Evolutionary conservation across 1,284 basidiomycete genomes (phyloP).

Genomic region (Leccinum pseudoinsigne): DNA sequence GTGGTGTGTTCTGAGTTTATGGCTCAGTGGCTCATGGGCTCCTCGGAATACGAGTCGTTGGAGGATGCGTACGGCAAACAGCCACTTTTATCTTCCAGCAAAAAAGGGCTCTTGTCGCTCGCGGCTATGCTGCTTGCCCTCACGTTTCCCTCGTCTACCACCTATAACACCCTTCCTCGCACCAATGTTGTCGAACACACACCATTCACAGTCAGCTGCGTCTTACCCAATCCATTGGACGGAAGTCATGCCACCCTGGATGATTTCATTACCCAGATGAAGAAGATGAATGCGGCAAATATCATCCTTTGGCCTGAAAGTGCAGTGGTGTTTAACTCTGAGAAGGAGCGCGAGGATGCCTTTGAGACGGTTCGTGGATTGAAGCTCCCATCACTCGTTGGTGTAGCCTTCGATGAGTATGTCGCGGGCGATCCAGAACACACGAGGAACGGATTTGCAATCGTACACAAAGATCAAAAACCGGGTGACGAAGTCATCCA

Average conservation of each 20-base stretch:
- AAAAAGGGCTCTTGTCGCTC: conserved; percentile 36
- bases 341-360: conserved; percentile 47
- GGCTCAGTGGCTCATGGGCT: conserved; percentile 54
- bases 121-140: conserved; percentile 44
- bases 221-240: conserved; percentile 48
- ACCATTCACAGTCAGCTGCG: conserved; percentile 62
- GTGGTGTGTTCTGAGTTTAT: conserved; percentile 56
- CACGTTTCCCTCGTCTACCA: conserved; percentile 56
- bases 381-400: conserved; percentile 43
- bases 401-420: conserved; percentile 67
- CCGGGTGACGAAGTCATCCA: conserved; percentile 43
- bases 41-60: conserved; percentile 17
- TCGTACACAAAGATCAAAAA: conserved; percentile 44
- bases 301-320: conserved; percentile 81
- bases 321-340: conserved; percentile 60
- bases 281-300: conserved; percentile 46
- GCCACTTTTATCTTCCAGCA: conserved; percentile 21
- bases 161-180: conserved; percentile 42
- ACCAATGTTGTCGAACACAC: conserved; percentile 46
- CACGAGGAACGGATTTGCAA: conserved; percentile 60
- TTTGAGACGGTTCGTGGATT: conserved; percentile 43
- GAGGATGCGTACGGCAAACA: neutral
- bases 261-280: conserved; percentile 60
- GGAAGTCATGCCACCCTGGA: conserved; percentile 48
- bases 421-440: conserved; percentile 40